Evolutionary conservation across 208 protist genomes (phyloP).

Genomic region (Crithidia mellificae): DNA sequence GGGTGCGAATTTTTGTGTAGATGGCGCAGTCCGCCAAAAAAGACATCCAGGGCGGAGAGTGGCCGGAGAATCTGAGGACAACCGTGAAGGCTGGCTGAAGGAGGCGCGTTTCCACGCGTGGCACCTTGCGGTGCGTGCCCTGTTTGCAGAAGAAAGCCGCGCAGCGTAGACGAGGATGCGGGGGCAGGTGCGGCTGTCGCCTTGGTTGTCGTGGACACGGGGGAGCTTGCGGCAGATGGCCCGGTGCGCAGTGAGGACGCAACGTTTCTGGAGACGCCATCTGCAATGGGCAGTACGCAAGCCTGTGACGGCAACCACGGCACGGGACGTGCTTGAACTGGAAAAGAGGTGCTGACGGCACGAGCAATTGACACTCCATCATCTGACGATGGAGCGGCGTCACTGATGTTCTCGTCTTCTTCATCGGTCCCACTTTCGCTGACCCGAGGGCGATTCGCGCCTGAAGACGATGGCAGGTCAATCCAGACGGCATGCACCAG

Average conservation of each 20-base stretch:
- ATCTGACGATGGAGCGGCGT: background rate
- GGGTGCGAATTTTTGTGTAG: background rate
- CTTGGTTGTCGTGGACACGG: background rate
- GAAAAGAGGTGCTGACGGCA: background rate
- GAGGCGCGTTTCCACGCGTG: too few species aligned
- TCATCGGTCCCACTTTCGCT: background rate
- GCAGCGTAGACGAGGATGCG: background rate
- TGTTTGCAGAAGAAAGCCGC: slow-evolving; percentile 21
- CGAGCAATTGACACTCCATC: background rate
- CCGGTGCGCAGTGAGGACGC: background rate
- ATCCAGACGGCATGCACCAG: slow-evolving; percentile 34
- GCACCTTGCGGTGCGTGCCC: too few species aligned
- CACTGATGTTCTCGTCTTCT: background rate
- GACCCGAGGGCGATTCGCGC: background rate
- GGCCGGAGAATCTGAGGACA: slow-evolving; percentile 18
- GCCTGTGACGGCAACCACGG: slow-evolving; percentile 11
- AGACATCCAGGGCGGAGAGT: slow-evolving; percentile 18
- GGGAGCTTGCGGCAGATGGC: background rate
- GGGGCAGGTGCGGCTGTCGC: background rate
- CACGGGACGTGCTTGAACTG: background rate
- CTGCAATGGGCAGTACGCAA: background rate
- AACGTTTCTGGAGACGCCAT: background rate
- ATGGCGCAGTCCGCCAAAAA: background rate
- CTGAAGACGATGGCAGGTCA: slow-evolving; percentile 12
- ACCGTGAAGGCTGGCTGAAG: background rate